phyloP scores from a whole-genome alignment of 1,284 basidiomycete genomes.

The Ustilago xerochloae region DNA sequence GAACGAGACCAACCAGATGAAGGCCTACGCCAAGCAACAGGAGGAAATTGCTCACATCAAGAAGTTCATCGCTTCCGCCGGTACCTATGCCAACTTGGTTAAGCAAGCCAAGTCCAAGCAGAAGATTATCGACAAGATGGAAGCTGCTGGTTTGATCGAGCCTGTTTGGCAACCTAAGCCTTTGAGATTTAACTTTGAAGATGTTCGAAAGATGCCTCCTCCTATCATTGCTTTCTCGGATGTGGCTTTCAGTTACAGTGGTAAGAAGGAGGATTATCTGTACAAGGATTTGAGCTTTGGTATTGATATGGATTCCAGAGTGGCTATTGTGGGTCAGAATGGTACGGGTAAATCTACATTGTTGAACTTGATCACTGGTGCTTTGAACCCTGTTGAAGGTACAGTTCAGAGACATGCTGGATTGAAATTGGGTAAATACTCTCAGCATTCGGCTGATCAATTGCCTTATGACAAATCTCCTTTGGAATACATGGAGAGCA shows the following conservation, averaged over 20 bases:
- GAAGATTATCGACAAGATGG: conserved; percentile 99
- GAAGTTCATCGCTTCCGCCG: conserved; percentile 94
- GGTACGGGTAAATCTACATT: conserved; percentile 98
- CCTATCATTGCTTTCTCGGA: conserved; percentile 96
- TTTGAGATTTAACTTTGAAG: conserved; percentile 94
- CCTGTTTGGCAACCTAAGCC: conserved; percentile 81
- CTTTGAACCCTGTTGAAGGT: conserved; percentile 83
- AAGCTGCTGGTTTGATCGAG: conserved; percentile 96
- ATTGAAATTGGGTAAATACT: conserved; percentile 90
- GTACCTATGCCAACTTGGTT: conserved; percentile 98
- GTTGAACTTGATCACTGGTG: conserved; percentile 90
- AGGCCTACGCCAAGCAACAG: conserved; percentile 97
- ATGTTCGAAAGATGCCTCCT: conserved; percentile 90
- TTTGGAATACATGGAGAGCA: conserved; percentile 89
- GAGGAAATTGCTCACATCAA: conserved; percentile 98
- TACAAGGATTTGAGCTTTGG: conserved; percentile 91
- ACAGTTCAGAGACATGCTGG: conserved; percentile 86
- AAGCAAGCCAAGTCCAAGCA: conserved; percentile 99
- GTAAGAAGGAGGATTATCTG: conserved; percentile 82
- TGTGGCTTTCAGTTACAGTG: conserved; percentile 94
- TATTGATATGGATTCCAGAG: conserved; percentile 85
- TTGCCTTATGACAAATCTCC: conserved; percentile 92
- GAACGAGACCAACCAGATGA: conserved; percentile 99
- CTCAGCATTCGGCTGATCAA: conserved; percentile 98
- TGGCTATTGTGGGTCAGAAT: conserved; percentile 98